Conservation (phyloP, 345 rosid species). For the Gynandropsis gynandra region DNA sequence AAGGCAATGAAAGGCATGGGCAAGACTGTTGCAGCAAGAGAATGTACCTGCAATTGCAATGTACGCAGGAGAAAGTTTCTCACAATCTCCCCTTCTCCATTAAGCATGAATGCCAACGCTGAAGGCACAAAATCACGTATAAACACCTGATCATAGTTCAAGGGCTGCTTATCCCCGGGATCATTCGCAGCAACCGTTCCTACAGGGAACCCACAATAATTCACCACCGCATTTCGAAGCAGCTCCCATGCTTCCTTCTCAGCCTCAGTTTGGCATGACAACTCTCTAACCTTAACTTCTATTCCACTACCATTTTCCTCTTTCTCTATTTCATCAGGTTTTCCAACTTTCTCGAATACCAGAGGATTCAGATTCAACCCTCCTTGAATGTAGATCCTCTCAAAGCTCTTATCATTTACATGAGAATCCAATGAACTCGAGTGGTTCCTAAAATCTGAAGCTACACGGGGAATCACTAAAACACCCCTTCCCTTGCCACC, state of each 20-base stretch:
- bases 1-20: conserved; percentile 2
- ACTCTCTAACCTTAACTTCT: conserved; percentile 25
- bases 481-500: conserved; percentile 45
- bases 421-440: conserved; percentile 51
- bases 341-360: conserved; percentile 28
- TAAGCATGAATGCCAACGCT: conserved; percentile 78
- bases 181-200: conserved; percentile 86
- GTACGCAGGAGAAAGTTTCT: conserved; percentile 91
- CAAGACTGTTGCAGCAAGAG: conserved; percentile 1
- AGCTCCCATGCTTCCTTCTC: conserved; percentile 88
- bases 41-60: conserved; percentile 82
- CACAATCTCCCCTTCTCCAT: conserved; percentile 82
- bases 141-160: conserved; percentile 93
- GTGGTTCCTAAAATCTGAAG: conserved; percentile 63
- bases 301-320: conserved; percentile 31
- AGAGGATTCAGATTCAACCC: conserved; percentile 60
- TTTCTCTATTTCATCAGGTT: neutral
- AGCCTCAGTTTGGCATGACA: conserved; percentile 35
- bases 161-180: conserved; percentile 56
- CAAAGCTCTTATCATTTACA: conserved; percentile 64
- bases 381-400: conserved; percentile 61
- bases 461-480: conserved; percentile 65
- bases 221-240: conserved; percentile 63
- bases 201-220: conserved; percentile 70
- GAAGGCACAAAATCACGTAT: conserved; percentile 98